These are phyloP conservation scores for Exophiala bonariae DNA, from an alignment of 2,329 filamentous ascomycete species.

Conservation along the genomic window DNA sequence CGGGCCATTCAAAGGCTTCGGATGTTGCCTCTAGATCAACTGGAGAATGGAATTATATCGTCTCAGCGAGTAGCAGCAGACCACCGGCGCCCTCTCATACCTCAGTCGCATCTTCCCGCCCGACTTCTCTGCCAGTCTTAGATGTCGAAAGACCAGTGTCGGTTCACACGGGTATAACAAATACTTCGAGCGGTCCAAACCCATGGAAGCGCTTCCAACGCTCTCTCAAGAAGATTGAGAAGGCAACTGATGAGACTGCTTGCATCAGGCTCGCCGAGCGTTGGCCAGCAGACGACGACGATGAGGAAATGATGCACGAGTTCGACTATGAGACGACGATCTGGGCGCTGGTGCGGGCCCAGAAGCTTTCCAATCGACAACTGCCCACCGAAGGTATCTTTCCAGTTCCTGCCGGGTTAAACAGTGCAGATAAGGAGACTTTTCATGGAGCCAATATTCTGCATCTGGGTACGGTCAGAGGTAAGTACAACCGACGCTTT, in stretches of 20 bases:
- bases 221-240: neutral
- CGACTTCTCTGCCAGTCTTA: neutral
- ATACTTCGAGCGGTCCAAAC: neutral
- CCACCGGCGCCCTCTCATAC: too few species aligned
- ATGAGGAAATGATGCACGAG: constrained; percentile 2
- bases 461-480: neutral
- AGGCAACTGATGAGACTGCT: neutral
- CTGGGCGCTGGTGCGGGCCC: neutral
- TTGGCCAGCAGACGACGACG: neutral
- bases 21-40: neutral
- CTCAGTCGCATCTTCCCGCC: neutral
- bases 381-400: neutral
- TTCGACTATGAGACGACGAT: constrained; percentile 1
- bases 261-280: neutral
- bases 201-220: neutral
- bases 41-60: neutral
- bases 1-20: neutral
- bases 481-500: neutral
- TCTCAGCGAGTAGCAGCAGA: neutral
- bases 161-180: neutral
- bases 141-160: too few species aligned
- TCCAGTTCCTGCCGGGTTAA: neutral
- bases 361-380: neutral
- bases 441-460: neutral
- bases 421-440: neutral